A percentile compares a stretch with the other conserved stretches of the same genome.
phyloP scores from a whole-genome alignment of 2,329 filamentous ascomycete genomes.

The Elsinoe batatas region DNA sequence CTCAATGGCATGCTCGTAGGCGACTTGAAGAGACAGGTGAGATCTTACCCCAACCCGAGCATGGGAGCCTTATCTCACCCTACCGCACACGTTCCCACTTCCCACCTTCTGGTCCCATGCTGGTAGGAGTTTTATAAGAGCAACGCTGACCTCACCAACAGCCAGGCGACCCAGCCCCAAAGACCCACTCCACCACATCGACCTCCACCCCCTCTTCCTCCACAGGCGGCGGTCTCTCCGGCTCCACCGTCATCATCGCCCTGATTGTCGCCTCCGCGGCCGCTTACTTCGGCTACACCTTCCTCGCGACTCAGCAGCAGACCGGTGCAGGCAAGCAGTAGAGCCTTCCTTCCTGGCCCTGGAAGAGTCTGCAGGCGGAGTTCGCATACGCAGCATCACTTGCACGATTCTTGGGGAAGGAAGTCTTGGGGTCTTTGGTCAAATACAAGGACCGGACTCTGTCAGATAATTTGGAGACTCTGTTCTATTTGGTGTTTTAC shows the following conservation, averaged over 20 bases:
- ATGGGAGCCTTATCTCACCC: conserved; percentile 1
- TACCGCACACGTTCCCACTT: conserved; percentile 7
- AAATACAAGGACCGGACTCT: too few relatives aligned
- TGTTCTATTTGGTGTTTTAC: too few relatives aligned
- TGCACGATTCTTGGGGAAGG: background rate
- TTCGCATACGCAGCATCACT: too few relatives aligned
- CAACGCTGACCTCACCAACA: conserved; percentile 26
- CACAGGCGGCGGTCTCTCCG: conserved; percentile 55
- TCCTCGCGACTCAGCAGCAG: conserved; percentile 53
- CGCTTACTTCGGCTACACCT: conserved; percentile 78
- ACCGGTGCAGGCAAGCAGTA: conserved; percentile 12
- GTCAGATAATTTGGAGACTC: too few relatives aligned
- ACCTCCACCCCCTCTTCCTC: conserved; percentile 40
- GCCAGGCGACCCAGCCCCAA: conserved; percentile 71
- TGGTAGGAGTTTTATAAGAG: background rate
- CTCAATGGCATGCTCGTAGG: conserved; percentile 68
- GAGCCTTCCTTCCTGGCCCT: background rate
- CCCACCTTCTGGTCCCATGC: background rate
- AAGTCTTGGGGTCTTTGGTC: too few relatives aligned
- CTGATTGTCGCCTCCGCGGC: conserved; percentile 65
- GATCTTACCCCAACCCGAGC: conserved; percentile 23
- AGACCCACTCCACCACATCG: conserved; percentile 43
- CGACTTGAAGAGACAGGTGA: conserved; percentile 68
- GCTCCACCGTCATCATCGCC: conserved; percentile 59
- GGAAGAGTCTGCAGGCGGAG: background rate